Evolutionary conservation across 345 rosid genomes (phyloP).

Genomic region (Nasturtium officinale): DNA sequence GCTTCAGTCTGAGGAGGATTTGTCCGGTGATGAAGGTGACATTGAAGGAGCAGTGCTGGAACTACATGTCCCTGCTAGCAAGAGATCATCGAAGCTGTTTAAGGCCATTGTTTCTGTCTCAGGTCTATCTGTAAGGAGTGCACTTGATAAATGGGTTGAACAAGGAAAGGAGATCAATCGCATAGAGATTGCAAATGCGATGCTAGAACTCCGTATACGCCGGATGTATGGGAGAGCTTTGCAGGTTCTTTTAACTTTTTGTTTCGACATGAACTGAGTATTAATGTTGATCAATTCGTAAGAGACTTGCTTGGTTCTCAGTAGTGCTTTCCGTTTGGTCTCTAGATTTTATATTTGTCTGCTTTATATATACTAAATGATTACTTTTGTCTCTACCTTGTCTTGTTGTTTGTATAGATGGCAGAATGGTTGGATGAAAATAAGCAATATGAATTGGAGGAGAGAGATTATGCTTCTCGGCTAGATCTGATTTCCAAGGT

Average conservation of each 20-base stretch:
- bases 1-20: slow-evolving; percentile 40
- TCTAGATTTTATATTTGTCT: background rate
- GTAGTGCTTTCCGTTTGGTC: background rate
- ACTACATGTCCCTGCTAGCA: slow-evolving; percentile 37
- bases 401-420: slow-evolving; percentile 51
- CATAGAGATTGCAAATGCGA: slow-evolving; percentile 46
- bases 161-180: slow-evolving; percentile 61
- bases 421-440: slow-evolving; percentile 82
- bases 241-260: slow-evolving; percentile 55
- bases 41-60: slow-evolving; percentile 52
- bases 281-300: background rate
- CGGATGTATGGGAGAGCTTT: slow-evolving; percentile 78
- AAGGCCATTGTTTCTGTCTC: slow-evolving; percentile 55
- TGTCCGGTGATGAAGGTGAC: slow-evolving; percentile 49
- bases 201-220: slow-evolving; percentile 64
- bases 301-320: background rate
- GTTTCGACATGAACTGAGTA: slow-evolving; percentile 1
- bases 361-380: slow-evolving; percentile 1
- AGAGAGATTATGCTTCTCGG: slow-evolving; percentile 79
- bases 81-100: slow-evolving; percentile 52
- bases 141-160: slow-evolving; percentile 68
- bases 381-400: background rate
- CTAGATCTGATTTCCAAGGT: slow-evolving; percentile 80
- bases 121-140: slow-evolving; percentile 47
- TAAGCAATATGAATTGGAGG: slow-evolving; percentile 53